Base-by-base conservation (phyloP, 768 basidiomycete genomes). In the Paxillus involutus region DNA sequence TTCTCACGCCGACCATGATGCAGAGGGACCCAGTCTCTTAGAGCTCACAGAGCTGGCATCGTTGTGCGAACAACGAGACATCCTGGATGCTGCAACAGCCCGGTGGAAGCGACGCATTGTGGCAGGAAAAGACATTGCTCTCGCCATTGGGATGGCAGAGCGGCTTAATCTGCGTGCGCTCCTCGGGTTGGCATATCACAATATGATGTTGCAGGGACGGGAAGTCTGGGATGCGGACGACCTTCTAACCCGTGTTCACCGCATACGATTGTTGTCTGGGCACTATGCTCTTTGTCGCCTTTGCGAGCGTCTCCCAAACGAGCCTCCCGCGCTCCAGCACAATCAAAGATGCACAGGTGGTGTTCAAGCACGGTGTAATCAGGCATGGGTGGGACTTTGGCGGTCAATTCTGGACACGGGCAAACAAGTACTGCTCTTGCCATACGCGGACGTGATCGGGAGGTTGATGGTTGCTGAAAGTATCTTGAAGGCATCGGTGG, bases 41-140 rank as follows among this genome's bases (percentile, higher is more conserved):
- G 74, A 79, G 52, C 67, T 81, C 49, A 83, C 81, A 2, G 79
- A 81, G 58, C 73, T 81, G 17, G 80, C 81, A 1, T 74, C 77
- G 21, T 72, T 82, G 4, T 82, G 79, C 63, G 75, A 80, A 40
- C 73, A 76, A 37, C 68, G 69, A 3, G 71, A 73, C 39, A 73
- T 83, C 3, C 72, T 78, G 35, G 74, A 76, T 3, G 69, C 71
- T 0, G 72, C 76, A 0, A 70, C 77, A 9, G 48, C 59, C 24
- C 74, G 74, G 47, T 83, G 80, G 81, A 79, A 76, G 53, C 72
- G 74, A 6, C 73, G 77, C 53, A 73, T 83, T 6, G 66, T 69
- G 33, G 76, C 79, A 47, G 72, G 76, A 14, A 70, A 73, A 52
- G 76, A 80, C 47, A 71, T 81, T 21, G 72, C 73, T 6, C 71